A percentile compares a stretch with the other conserved stretches of the same genome.
Conservation (phyloP, 495 filamentous ascomycete genomes). For the Parathielavia appendiculata region DNA sequence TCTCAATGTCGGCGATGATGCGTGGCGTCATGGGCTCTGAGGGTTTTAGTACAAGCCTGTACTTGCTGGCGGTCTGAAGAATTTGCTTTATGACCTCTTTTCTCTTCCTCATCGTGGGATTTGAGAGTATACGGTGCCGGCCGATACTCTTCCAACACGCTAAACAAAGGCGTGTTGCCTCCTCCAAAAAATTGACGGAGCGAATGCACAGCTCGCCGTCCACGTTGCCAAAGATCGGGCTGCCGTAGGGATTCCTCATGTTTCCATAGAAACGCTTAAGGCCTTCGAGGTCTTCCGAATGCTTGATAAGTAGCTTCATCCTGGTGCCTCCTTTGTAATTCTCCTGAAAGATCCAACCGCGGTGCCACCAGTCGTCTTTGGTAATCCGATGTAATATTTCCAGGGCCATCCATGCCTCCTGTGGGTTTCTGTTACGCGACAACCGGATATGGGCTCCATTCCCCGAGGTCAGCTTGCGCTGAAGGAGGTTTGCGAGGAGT, state of each 20-base stretch:
- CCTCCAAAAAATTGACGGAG: conserved; percentile 25
- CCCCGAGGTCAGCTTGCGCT: conserved; percentile 3
- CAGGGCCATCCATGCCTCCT: conserved; percentile 1
- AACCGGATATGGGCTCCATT: background rate
- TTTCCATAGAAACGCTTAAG: conserved; percentile 1
- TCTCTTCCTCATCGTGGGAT: too few relatives aligned
- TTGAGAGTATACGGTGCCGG: conserved; percentile 32
- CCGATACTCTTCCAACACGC: conserved; percentile 23
- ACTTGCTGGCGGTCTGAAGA: too few relatives aligned
- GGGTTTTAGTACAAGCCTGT: too few relatives aligned
- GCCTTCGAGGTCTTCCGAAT: background rate
- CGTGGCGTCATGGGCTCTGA: too few relatives aligned
- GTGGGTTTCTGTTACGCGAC: background rate
- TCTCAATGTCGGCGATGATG: too few relatives aligned
- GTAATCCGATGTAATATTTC: conserved; percentile 17
- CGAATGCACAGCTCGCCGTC: conserved; percentile 33
- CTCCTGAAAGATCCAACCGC: conserved; percentile 30
- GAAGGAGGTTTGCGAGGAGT: conserved; percentile 3
- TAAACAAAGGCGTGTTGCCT: conserved; percentile 30
- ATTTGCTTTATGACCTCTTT: too few relatives aligned
- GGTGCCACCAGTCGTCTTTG: conserved; percentile 23
- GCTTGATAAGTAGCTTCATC: conserved; percentile 25
- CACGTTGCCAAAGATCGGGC: conserved; percentile 23
- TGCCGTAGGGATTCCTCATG: background rate
- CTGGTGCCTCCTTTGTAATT: conserved; percentile 19